These are phyloP conservation scores for Talaromyces verruculosus DNA, from an alignment of 2,329 filamentous ascomycete species.

Conservation along the genomic window DNA sequence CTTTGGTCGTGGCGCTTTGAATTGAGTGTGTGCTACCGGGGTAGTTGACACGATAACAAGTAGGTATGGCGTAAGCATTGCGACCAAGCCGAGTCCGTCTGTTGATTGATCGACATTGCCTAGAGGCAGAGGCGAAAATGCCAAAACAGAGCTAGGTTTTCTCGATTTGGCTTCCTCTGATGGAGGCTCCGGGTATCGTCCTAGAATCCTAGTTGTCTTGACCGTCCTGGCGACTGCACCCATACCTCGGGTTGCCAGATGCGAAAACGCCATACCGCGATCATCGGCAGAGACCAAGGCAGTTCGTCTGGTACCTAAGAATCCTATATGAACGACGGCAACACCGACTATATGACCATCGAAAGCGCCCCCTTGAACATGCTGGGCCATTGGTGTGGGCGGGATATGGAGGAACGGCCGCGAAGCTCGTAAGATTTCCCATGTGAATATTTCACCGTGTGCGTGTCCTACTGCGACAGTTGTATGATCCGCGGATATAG, in stretches of 20 bases:
- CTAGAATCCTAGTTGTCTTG: conserved; percentile 85
- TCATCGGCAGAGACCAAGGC: conserved; percentile 94
- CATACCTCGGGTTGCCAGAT: conserved; percentile 86
- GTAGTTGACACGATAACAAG: conserved; percentile 97
- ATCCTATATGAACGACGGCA: conserved; percentile 86
- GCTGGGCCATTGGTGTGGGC: conserved; percentile 66
- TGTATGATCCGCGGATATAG: conserved; percentile 89
- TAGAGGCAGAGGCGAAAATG: conserved; percentile 83
- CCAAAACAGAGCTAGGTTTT: conserved; percentile 92
- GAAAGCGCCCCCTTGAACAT: conserved; percentile 59
- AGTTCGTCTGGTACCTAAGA: conserved; percentile 88
- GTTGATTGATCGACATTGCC: conserved; percentile 91
- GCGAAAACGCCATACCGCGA: conserved; percentile 95
- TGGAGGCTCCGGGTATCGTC: conserved; percentile 76
- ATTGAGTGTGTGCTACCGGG: conserved; percentile 91
- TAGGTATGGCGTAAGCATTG: conserved; percentile 92
- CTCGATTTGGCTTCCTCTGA: conserved; percentile 63
- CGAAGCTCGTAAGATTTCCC: conserved; percentile 82
- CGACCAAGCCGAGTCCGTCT: conserved; percentile 84
- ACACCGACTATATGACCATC: conserved; percentile 82
- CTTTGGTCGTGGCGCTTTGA: conserved; percentile 88
- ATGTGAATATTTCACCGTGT: conserved; percentile 90
- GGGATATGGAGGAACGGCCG: conserved; percentile 86
- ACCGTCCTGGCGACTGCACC: conserved; percentile 81
- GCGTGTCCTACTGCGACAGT: conserved; percentile 88